A percentile compares a stretch with the other conserved stretches of the same genome.
Conservation (phyloP, 2,329 filamentous ascomycete species). For the Epichloe elymi region DNA sequence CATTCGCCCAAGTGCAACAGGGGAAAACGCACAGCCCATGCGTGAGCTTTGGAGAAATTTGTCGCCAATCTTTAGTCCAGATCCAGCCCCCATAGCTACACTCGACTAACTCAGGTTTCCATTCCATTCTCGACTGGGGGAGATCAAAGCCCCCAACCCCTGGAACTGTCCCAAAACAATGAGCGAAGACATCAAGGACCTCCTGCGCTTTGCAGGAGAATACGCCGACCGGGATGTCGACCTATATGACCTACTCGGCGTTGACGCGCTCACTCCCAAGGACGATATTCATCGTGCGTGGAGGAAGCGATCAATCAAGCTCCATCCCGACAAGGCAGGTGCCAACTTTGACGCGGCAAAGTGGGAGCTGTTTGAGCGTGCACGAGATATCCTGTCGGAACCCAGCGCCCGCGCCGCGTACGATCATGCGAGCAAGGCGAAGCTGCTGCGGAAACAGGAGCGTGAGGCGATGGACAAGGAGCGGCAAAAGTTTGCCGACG, state of each 20-base stretch:
- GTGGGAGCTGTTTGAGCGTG: constrained; percentile 76
- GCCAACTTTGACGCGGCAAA: constrained; percentile 62
- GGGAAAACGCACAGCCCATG: too few species aligned
- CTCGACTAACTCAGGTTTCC: too few species aligned
- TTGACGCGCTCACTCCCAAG: constrained; percentile 50
- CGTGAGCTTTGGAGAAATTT: too few species aligned
- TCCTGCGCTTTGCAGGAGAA: constrained; percentile 40
- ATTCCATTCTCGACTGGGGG: too few species aligned
- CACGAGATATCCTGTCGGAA: constrained; percentile 71
- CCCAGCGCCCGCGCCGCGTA: constrained; percentile 60
- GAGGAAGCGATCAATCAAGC: constrained; percentile 72
- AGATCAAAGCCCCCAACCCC: too few species aligned
- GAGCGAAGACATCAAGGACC: constrained; percentile 31
- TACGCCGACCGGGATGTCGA: constrained; percentile 52
- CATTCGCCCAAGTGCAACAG: too few species aligned
- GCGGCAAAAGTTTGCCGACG: constrained; percentile 67
- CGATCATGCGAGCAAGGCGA: constrained; percentile 61
- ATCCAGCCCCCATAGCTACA: too few species aligned
- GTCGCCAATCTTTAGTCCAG: too few species aligned
- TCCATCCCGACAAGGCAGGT: constrained; percentile 85
- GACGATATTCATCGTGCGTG: constrained; percentile 74
- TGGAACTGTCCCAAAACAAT: constrained; percentile 10
- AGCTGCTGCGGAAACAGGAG: constrained; percentile 55
- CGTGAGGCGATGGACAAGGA: constrained; percentile 61
- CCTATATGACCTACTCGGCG: constrained; percentile 63